phyloP scores from a whole-genome alignment of 257 asterid species.

The Avicennia marina region DNA sequence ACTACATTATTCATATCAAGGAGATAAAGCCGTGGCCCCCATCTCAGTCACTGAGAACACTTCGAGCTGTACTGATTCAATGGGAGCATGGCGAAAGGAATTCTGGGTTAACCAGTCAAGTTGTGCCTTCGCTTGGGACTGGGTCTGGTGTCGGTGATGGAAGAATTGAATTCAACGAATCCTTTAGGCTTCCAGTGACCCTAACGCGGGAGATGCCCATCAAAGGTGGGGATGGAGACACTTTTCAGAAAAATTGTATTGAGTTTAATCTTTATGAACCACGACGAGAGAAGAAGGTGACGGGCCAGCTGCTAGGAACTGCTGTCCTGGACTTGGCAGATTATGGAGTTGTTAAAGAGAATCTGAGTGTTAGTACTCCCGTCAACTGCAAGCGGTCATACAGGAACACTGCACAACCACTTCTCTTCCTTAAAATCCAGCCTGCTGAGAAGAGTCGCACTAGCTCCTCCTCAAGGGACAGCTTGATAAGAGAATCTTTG shows the following conservation, averaged over 20 bases:
- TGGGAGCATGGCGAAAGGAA: conserved; percentile 55
- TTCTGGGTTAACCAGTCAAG: conserved; percentile 58
- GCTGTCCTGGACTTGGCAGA: conserved; percentile 65
- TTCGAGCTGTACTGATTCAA: conserved; percentile 52
- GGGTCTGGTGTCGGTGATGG: conserved; percentile 58
- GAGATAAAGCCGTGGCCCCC: conserved; percentile 86
- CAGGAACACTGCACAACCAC: conserved; percentile 63
- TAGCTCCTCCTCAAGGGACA: conserved; percentile 40
- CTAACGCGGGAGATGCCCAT: conserved; percentile 39
- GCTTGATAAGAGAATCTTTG: conserved; percentile 36
- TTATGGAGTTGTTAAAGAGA: conserved; percentile 44
- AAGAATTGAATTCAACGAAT: conserved; percentile 54
- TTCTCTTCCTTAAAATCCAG: conserved; percentile 58
- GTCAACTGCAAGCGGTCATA: conserved; percentile 66
- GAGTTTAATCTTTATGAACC: conserved; percentile 67
- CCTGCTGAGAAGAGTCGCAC: conserved; percentile 31
- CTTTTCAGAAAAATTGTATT: conserved; percentile 55
- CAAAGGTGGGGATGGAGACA: conserved; percentile 39
- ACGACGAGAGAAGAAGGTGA: conserved; percentile 52
- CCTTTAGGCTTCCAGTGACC: conserved; percentile 53
- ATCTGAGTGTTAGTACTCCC: conserved; percentile 39
- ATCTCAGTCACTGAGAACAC: conserved; percentile 54
- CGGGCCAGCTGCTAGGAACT: conserved; percentile 61
- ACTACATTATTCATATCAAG: conserved; percentile 50
- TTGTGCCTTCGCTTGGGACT: conserved; percentile 47